A percentile compares a stretch with the other conserved stretches of the same genome.
phyloP scores from a whole-genome alignment of 2,329 filamentous ascomycete genomes.

The Colletotrichum lupini region DNA sequence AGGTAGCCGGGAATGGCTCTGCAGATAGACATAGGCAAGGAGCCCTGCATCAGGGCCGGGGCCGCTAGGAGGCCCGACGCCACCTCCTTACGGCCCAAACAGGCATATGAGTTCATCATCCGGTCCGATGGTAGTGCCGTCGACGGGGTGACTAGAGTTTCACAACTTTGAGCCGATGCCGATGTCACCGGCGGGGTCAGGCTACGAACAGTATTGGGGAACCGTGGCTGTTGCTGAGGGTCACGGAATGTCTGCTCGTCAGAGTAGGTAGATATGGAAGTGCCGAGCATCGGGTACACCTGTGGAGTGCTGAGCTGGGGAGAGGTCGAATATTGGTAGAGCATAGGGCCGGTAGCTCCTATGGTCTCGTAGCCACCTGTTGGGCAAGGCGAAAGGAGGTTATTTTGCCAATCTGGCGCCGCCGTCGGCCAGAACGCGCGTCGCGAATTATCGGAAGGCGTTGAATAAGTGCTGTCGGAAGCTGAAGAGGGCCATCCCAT shows the following conservation, averaged over 20 bases:
- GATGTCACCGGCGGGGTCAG: constrained; percentile 57
- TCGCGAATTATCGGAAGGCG: constrained; percentile 53
- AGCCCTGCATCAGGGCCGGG: constrained; percentile 50
- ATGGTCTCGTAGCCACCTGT: constrained; percentile 41
- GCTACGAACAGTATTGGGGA: constrained; percentile 59
- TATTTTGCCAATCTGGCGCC: constrained; percentile 46
- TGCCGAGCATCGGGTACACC: constrained; percentile 48
- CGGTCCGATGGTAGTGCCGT: constrained; percentile 50
- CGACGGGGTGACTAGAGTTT: constrained; percentile 60
- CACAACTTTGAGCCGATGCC: constrained; percentile 58
- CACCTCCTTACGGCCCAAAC: constrained; percentile 53
- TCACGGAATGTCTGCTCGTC: constrained; percentile 50
- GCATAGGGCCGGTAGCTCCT: constrained; percentile 39
- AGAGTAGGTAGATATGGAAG: constrained; percentile 49
- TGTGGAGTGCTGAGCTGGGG: constrained; percentile 41
- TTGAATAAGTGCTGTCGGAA: constrained; percentile 60
- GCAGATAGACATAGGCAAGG: constrained; percentile 48
- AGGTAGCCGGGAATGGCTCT: constrained; percentile 62
- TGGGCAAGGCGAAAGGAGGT: constrained; percentile 43
- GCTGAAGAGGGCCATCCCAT: constrained; percentile 57
- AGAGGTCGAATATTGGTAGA: constrained; percentile 44
- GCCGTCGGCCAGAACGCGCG: constrained; percentile 38
- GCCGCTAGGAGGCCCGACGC: constrained; percentile 49
- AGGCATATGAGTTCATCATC: constrained; percentile 47
- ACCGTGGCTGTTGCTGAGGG: constrained; percentile 48